Evolutionary conservation across 768 basidiomycete genomes (phyloP), one percentile per base, ranked within the genome.

Genomic region (Collybia mongolica): DNA sequence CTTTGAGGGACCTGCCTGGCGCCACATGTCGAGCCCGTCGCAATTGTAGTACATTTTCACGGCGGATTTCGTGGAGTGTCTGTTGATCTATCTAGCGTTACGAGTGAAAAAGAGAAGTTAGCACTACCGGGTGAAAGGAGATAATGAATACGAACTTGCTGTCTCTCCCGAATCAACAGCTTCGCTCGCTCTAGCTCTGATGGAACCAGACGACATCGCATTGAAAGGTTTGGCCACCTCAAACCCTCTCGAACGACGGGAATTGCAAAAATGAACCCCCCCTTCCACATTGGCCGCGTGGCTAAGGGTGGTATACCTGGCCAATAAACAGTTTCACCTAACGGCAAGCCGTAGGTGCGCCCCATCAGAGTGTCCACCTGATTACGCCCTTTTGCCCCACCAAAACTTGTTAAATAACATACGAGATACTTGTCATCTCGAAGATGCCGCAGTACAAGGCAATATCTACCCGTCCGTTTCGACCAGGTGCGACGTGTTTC

Each of bases 371-470:
- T 26, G 7, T 26, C 9, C 50, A 56, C 18, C 52, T 53, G 14
- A n/a, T n/a, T n/a, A n/a, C n/a, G n/a, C n/a, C n/a, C n/a, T n/a
- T n/a, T n/a, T n/a, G n/a, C n/a, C n/a, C n/a, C n/a, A n/a, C n/a
- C n/a, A n/a, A n/a, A n/a, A n/a, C n/a, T n/a, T n/a, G n/a, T n/a
- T n/a, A n/a, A n/a, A n/a, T n/a, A n/a, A n/a, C n/a, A n/a, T n/a
- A n/a, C n/a, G n/a, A n/a, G n/a, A n/a, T n/a, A n/a, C n/a, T n/a
- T n/a, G n/a, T n/a, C n/a, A n/a, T n/a, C n/a, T n/a, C n/a, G n/a
- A n/a, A 69, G 56, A 26, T 63, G 66, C 24, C 60, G 53, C 20
- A 72, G 62, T 43, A 74, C 61, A n/a, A 74, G 49, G 46, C 72
- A 74, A 47, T 55, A 69, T 35, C 72, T 61, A 23, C 49, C 48